Evolutionary conservation across 768 basidiomycete species (phyloP), one percentile per base, ranked within the genome.

Genomic region (Naematelia encephala): DNA sequence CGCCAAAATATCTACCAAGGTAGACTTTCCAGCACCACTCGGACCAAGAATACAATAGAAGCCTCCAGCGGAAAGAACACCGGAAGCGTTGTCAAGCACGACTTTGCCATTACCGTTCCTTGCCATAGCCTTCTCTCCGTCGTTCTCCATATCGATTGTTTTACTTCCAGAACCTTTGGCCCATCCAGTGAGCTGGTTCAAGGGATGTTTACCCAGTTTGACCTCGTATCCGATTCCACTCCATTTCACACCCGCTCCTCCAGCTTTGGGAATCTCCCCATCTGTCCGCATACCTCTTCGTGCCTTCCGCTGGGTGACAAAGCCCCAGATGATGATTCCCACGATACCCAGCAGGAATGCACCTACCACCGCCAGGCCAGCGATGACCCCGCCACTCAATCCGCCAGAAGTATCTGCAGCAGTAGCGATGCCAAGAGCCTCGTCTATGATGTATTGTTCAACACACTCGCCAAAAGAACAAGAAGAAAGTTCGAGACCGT

Each of bases 31-130:
- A 16, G 91, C 90, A 56, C 91, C 92, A 66, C 88, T 89, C 0
- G 93, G 91, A 0, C 93, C 93, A 2, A 97, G 82, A 56, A 96
- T 84, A n/a, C 89, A 89, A 83, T 91, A 86, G 80, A 96, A 85
- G 61, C 88, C 84, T 10, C 93, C 91, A 0, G 90, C 84, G 1
- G 80, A 78, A n/a, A 94, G 84, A 10, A 77, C 75, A 0, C 92
- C 93, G 49, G 78, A 84, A 27, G 91, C 81, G 42, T 79, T 79
- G 68, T 90, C 85, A 42, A 97, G 79, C 14, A 96, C 81, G 34
- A 83, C 80, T 67, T 87, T 84, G 50, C 85, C 84, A 59, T 82
- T 79, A 30, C 56, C 66, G 14, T 60, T 52, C 13, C 45, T 29
- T 25, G 25, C 28, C 26, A 26, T 14, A 16, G 19, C 22, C 34